phyloP scores from a whole-genome alignment of 441 rosid genomes.

The Erysimum cheiri region DNA sequence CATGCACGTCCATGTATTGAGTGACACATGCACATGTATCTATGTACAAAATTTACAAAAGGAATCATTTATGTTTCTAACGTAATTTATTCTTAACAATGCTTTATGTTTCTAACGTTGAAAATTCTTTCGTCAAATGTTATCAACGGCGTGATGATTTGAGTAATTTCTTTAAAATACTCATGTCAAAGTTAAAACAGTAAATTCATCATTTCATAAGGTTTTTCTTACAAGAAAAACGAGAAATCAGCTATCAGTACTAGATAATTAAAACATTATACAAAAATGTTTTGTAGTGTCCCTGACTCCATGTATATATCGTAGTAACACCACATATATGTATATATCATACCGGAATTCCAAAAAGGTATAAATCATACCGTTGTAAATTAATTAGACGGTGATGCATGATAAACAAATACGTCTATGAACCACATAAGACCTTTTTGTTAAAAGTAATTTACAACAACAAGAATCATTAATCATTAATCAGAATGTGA shows the following conservation, averaged over 20 bases:
- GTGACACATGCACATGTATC: too few species aligned
- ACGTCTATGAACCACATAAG: conserved; percentile 22
- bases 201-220: background rate
- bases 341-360: too few species aligned
- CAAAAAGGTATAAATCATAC: too few species aligned
- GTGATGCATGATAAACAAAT: conserved; percentile 13
- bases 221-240: too few species aligned
- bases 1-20: conserved; percentile 6
- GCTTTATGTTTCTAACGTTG: background rate
- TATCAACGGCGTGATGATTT: background rate
- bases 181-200: background rate
- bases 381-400: background rate
- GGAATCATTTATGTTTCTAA: background rate
- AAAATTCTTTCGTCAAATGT: background rate
- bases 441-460: conserved; percentile 29
- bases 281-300: background rate
- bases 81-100: background rate
- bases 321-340: too few species aligned
- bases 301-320: background rate
- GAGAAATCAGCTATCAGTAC: conserved; percentile 4
- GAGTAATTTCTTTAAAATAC: background rate
- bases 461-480: conserved; percentile 13
- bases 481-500: conserved; percentile 1
- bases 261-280: background rate
- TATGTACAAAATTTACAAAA: conserved; percentile 4